Evolutionary conservation across 140 eudicot genomes (phyloP).

Genomic region (Bidens hawaiensis): DNA sequence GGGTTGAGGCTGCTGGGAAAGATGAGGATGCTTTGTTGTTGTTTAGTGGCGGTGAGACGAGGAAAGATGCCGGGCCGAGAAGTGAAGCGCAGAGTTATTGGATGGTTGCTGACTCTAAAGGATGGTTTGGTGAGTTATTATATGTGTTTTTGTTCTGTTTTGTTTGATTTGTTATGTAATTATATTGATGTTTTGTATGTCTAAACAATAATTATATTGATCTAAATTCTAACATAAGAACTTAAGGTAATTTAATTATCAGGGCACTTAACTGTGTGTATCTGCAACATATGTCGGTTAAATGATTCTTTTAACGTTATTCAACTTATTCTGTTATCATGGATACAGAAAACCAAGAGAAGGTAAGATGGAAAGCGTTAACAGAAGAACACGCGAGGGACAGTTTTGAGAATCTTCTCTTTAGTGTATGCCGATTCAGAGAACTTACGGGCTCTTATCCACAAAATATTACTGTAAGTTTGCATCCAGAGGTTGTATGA

Average conservation of each 20-base stretch:
- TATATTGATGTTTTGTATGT: too few relatives aligned
- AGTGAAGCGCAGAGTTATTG: slow-evolving; percentile 99
- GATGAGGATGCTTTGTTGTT: slow-evolving; percentile 66
- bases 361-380: slow-evolving; percentile 71
- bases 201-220: too few relatives aligned
- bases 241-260: too few relatives aligned
- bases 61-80: slow-evolving; percentile 88
- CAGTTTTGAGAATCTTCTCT: slow-evolving; percentile 91
- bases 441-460: slow-evolving; percentile 93
- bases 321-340: not conserved
- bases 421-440: slow-evolving; percentile 86
- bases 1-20: slow-evolving; percentile 62
- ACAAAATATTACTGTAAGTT: slow-evolving; percentile 76
- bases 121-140: slow-evolving; percentile 89
- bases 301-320: too few relatives aligned
- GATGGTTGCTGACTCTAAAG: slow-evolving; percentile 90
- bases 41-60: slow-evolving; percentile 13
- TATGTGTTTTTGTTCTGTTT: not conserved
- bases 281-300: too few relatives aligned
- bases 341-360: slow-evolving; percentile 55
- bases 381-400: slow-evolving; percentile 97
- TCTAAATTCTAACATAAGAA: too few relatives aligned
- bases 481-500: not conserved
- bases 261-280: too few relatives aligned
- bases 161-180: too few relatives aligned